These are phyloP conservation scores for Magnaporthales sp. DNA, from an alignment of 2,329 filamentous ascomycete genomes.

Conservation along the genomic window DNA sequence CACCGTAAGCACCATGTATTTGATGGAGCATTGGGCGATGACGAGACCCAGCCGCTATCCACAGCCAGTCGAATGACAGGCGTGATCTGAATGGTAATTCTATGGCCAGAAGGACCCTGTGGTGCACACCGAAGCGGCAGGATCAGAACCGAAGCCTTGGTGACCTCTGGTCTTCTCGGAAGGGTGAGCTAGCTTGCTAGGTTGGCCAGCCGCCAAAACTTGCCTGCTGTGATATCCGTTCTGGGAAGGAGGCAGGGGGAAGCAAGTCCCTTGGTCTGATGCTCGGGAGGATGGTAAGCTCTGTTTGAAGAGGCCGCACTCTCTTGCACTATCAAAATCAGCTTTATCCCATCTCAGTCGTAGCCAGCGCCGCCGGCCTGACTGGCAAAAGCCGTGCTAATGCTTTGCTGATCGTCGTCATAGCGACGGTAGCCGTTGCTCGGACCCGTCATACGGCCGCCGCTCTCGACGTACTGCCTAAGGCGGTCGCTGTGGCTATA, in stretches of 20 bases:
- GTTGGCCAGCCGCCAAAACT: not conserved
- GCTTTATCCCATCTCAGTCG: conserved; percentile 30
- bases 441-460: conserved; percentile 53
- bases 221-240: not conserved
- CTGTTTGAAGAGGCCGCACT: not conserved
- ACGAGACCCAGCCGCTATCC: not conserved
- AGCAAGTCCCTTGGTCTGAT: not conserved
- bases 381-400: conserved; percentile 94
- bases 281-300: not conserved
- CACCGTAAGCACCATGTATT: not conserved
- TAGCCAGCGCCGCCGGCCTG: conserved; percentile 63
- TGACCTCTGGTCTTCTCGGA: not conserved
- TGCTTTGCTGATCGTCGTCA: conserved; percentile 92
- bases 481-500: conserved; percentile 82
- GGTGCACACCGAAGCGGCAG: not conserved
- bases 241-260: not conserved
- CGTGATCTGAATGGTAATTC: not conserved
- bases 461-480: conserved; percentile 88
- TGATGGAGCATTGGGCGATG: not conserved
- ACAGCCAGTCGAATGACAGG: not conserved
- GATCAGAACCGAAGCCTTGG: not conserved
- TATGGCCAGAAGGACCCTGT: not conserved
- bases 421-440: conserved; percentile 59
- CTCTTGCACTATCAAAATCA: not conserved
- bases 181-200: not conserved